Evolutionary conservation across 257 asterid genomes (phyloP).

Genomic region (Solanum clarkiae): DNA sequence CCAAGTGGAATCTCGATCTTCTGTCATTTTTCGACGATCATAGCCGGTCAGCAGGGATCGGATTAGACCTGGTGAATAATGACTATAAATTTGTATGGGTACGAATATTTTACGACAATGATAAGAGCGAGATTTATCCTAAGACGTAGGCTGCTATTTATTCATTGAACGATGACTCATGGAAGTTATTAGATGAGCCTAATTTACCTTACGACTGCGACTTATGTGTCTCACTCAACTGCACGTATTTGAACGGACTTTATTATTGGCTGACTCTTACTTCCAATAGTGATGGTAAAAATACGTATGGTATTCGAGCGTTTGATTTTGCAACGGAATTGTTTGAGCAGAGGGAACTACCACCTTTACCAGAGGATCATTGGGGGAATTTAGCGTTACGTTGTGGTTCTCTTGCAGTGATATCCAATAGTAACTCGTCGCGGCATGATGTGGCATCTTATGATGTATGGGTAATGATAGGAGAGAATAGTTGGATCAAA

Average conservation of each 20-base stretch:
- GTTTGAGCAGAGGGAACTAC: neutral
- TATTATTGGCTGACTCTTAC: neutral
- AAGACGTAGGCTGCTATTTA: neutral
- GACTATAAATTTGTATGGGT: neutral
- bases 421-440: neutral
- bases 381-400: neutral
- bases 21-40: neutral
- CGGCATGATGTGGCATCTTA: neutral
- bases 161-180: neutral
- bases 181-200: neutral
- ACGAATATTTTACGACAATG: neutral
- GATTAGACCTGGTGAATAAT: neutral
- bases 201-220: neutral
- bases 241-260: neutral
- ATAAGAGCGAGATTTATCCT: neutral
- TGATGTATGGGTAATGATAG: neutral
- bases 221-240: neutral
- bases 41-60: neutral
- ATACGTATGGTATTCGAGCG: neutral
- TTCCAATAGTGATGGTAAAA: neutral
- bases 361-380: neutral
- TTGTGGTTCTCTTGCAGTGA: neutral
- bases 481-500: neutral
- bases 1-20: neutral
- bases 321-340: neutral